Conservation (phyloP, 75 land plant species). For the Pinus albicaulis region DNA sequence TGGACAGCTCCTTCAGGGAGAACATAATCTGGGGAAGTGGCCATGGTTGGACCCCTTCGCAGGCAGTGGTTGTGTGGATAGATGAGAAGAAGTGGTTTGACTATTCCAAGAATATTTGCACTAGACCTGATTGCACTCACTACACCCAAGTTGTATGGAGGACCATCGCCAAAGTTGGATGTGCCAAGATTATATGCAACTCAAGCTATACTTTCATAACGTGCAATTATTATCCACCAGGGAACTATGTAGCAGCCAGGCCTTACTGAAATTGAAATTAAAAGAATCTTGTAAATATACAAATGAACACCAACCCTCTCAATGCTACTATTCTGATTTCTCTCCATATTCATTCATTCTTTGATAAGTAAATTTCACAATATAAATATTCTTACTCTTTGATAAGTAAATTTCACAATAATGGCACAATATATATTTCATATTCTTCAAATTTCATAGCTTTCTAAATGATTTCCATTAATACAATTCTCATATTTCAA, state of each 20-base stretch:
- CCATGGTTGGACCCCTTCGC: constrained; percentile 37
- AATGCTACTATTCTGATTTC: too few species aligned
- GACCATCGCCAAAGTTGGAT: constrained; percentile 25
- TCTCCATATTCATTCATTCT: too few species aligned
- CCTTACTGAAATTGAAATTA: constrained; percentile 18
- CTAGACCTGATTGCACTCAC: constrained; percentile 44
- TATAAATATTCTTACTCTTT: too few species aligned
- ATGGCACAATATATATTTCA: too few species aligned
- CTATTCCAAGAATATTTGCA: constrained; percentile 38
- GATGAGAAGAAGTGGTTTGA: constrained; percentile 55
- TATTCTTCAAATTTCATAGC: too few species aligned
- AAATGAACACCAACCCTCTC: too few species aligned
- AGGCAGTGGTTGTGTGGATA: constrained; percentile 23
- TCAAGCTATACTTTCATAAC: constrained; percentile 34
- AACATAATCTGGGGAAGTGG: constrained; percentile 72
- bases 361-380: too few species aligned
- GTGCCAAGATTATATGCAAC: constrained; percentile 34
- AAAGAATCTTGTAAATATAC: too few species aligned
- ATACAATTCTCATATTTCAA: too few species aligned
- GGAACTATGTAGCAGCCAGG: constrained; percentile 35
- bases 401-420: too few species aligned
- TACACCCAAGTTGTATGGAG: constrained; percentile 63
- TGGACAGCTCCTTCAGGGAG: constrained; percentile 49
- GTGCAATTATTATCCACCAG: constrained; percentile 63
- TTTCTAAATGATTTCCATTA: too few species aligned